phyloP scores from a whole-genome alignment of 441 rosid genomes.

The Bruguiera hainesii region DNA sequence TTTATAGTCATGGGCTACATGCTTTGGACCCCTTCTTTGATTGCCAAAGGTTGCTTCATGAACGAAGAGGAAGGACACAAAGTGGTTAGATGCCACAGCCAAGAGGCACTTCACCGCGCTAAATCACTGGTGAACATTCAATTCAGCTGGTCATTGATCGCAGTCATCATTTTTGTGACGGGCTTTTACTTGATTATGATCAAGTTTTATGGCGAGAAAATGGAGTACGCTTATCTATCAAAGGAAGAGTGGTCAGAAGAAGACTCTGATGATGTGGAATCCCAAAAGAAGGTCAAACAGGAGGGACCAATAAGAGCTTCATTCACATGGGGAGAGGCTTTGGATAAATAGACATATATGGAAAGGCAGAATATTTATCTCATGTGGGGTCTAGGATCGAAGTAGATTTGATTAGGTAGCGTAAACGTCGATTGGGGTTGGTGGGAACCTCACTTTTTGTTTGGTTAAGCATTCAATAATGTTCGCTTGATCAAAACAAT shows the following conservation, averaged over 20 bases:
- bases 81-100: slow-evolving; percentile 47
- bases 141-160: slow-evolving; percentile 52
- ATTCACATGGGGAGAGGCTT: slow-evolving; percentile 33
- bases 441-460: slow-evolving; percentile 16
- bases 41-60: slow-evolving; percentile 57
- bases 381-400: not conserved
- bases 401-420: slow-evolving; percentile 3
- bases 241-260: slow-evolving; percentile 27
- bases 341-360: slow-evolving; percentile 22
- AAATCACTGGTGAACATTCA: slow-evolving; percentile 55
- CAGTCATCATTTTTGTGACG: slow-evolving; percentile 36
- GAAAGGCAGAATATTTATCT: slow-evolving; percentile 26
- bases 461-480: slow-evolving; percentile 27
- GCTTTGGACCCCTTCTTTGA: slow-evolving; percentile 68
- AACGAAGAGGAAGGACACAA: slow-evolving; percentile 52
- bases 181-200: slow-evolving; percentile 37
- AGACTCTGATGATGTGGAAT: slow-evolving; percentile 38
- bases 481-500: slow-evolving; percentile 27
- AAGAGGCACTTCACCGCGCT: slow-evolving; percentile 53
- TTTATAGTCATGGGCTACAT: slow-evolving; percentile 53
- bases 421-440: slow-evolving; percentile 13
- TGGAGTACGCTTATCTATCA: slow-evolving; percentile 30
- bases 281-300: slow-evolving; percentile 28
- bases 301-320: slow-evolving; percentile 22
- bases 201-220: slow-evolving; percentile 21